Evolutionary conservation across 179 eudicot genomes (phyloP), one percentile per base, ranked within the genome.

Genomic region (Amaranthus tricolor): DNA sequence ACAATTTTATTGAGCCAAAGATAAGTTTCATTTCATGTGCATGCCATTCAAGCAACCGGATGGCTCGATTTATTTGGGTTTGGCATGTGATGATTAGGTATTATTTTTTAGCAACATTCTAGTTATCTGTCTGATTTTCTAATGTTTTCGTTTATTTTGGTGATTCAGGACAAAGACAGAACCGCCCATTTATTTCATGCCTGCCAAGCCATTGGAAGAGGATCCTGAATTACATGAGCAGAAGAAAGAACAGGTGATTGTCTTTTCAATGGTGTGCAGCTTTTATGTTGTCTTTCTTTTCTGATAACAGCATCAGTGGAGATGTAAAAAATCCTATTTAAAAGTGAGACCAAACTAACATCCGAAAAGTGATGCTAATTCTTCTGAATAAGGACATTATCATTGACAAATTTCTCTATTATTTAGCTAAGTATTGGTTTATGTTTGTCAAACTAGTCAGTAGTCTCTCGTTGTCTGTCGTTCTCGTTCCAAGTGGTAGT

Each of bases 1-100:
- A 90, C 94, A 92, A 88, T 94, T 91, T 92, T 90, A 87, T 89
- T 89, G 97, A 92, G 94, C 85, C 91, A 76, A 92, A 92, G 98
- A 92, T 94, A 94, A 94, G 98, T 92, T 88, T 90, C 97, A 83
- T 76, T 85, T 83, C 88, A 84, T 81, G 88, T 89, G 86, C 90
- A 89, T 87, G 85, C 81, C 70, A 78, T 80, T 87, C 86, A 84
- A 84, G 89, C 88, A 75, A 82, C 82, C 82, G 76, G 86, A 82
- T 86, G 82, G 79, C 74, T 79, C 17, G 59, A 31, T 72, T 57
- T 63, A 57, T 66, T 73, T 74, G 70, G 78, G 76, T 81, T 72
- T 77, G 71, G 66, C 76, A 75, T 79, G 80, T 87, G 81, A 70
- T 61, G 40, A 74, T 75, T 83, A 84, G 81, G 85, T 79, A 81